These are phyloP conservation scores for Fonsecaea pugnacius DNA, from an alignment of 2,329 filamentous ascomycete species.

Conservation along the genomic window DNA sequence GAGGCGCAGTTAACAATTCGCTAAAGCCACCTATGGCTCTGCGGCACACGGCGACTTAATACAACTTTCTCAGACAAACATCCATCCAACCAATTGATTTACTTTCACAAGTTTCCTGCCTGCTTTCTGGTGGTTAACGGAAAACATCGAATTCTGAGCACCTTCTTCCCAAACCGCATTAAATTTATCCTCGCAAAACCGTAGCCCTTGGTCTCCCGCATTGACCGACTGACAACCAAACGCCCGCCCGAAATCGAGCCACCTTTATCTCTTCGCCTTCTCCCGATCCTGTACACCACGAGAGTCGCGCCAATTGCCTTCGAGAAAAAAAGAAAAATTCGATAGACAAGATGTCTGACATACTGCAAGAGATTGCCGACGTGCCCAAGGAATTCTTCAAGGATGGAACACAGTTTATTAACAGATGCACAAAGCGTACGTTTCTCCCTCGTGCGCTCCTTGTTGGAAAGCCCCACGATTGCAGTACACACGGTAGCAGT, in stretches of 20 bases:
- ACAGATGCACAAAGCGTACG: slow-evolving; percentile 56
- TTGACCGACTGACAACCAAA: too few species aligned
- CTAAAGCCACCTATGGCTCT: neutral
- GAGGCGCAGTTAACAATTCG: neutral
- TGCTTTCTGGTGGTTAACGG: too few species aligned
- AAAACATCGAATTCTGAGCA: too few species aligned
- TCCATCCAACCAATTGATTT: neutral
- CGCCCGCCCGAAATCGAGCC: neutral
- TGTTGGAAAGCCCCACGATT: neutral
- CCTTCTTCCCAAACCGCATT: too few species aligned
- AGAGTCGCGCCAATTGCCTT: slow-evolving; percentile 23
- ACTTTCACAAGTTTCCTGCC: neutral
- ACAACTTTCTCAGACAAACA: neutral
- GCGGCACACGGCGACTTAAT: neutral
- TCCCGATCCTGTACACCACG: neutral
- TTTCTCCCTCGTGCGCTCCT: slow-evolving; percentile 28
- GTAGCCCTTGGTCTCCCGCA: too few species aligned
- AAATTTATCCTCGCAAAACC: too few species aligned
- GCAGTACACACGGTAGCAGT: neutral
- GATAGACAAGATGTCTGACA: slow-evolving; percentile 55
- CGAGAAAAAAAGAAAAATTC: neutral
- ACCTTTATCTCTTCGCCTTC: neutral
- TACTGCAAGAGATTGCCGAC: slow-evolving; percentile 65
- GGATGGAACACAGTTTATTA: slow-evolving; percentile 54
- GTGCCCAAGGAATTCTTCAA: slow-evolving; percentile 60